Evolutionary conservation across 2,329 filamentous ascomycete genomes (phyloP).

Genomic region (Diaporthe citrichinensis): DNA sequence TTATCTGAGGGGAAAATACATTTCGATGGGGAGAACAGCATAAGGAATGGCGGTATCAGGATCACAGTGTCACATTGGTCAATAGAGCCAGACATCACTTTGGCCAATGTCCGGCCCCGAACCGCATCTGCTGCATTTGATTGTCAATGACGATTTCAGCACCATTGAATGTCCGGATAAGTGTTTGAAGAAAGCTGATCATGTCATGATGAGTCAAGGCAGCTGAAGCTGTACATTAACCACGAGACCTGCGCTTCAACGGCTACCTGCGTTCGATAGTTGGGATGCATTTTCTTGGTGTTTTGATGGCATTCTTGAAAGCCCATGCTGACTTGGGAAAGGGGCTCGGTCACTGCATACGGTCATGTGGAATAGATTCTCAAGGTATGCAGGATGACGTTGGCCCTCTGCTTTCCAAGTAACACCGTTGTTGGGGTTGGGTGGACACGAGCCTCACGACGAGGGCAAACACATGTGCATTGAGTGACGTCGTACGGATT

Average conservation of each 20-base stretch:
- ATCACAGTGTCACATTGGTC: neutral
- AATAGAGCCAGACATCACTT: neutral
- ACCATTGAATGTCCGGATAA: neutral
- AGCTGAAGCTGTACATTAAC: neutral
- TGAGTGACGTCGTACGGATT: neutral
- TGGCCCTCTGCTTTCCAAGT: neutral
- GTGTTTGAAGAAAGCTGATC: neutral
- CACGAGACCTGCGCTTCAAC: neutral
- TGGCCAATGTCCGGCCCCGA: neutral
- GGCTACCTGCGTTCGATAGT: constrained; percentile 16
- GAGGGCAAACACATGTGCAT: neutral
- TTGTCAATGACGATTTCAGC: neutral
- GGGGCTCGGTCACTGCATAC: neutral
- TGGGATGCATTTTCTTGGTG: constrained; percentile 12
- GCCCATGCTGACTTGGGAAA: constrained; percentile 1
- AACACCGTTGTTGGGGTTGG: neutral
- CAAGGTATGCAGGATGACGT: constrained; percentile 7
- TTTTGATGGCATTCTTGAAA: constrained; percentile 6
- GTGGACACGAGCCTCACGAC: neutral
- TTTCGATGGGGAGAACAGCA: neutral
- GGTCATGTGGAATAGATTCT: neutral
- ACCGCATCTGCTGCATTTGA: no score
- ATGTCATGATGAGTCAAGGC: neutral
- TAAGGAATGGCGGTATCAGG: neutral
- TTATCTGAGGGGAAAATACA: neutral